Base-by-base conservation (phyloP, 177 flowering plant genomes). In the Vitis hybrid region DNA sequence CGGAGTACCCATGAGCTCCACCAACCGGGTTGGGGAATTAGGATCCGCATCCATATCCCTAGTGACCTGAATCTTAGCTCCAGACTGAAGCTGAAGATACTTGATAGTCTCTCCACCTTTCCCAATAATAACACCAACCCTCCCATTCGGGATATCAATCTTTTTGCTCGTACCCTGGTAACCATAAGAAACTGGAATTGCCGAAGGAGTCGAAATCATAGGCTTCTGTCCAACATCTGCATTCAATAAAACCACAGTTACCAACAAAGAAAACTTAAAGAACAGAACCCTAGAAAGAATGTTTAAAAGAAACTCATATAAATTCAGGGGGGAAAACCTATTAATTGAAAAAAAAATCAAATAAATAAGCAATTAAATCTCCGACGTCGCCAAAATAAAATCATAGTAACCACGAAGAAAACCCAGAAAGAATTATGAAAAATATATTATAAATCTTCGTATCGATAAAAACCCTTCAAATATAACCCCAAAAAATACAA, bases 121-220 rank as follows among this genome's bases (percentile, higher is more conserved):
- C 3, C 99, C 99, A 81, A 96, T 96, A 18, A 96, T 96, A 54
- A 96, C 99, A 68, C 99, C 99, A 72, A 96, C 99, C 80, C 95
- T 86, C 3, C 87, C 94, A 75, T 89, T 92, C n/a, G 99, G 99
- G 62, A 96, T 86, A 21, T 96, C 97, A 65, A 96, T 92, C 86
- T 86, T 96, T 74, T 94, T 94, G 80, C 85, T 89, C 3, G 95
- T 62, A 32, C 92, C 89, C 56, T 85, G 88, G 66, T 60, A 87
- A 45, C 95, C 94, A 76, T 86, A 90, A 0, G 89, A 72, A 6
- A 72, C 78, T 3, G 85, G 84, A 56, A 80, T 78, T 0, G 85
- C 51, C 6, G 90, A 78, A 54, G 88, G 77, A 12, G 71, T 69
- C 23, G 79, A 71, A n/a, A 69, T 55, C 48, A 61, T 49, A 34